Evolutionary conservation across 352 stramenopile species (phyloP), one percentile per base, ranked within the genome.

Genomic region (Pythium dissotocum): DNA sequence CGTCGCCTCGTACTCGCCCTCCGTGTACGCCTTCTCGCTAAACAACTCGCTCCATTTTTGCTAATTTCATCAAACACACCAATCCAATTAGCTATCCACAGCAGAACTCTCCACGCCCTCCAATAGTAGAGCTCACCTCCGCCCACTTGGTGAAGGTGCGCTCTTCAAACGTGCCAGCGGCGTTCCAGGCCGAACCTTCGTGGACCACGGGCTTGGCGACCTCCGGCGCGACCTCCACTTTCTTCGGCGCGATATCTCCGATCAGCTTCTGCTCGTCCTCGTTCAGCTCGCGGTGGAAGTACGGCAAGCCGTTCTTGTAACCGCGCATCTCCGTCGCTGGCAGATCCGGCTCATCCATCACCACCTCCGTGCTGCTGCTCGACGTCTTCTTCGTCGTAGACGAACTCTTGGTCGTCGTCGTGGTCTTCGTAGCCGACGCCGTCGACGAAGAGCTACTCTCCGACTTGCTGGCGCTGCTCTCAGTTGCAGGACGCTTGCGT

Each of bases 251-350:
- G 67, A 95, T 98, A 76, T 99, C 98, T 61, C 98, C 97, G 64
- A 98, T 98, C 74, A 99, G 91, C 49, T 76, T 83, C 72, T 98
- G 98, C 40, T 97, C 94, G 65, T 99, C 88, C 71, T 98, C 95
- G 10, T 90, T 96, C 38, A 99, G 77, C 75, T 99, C 97, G 65
- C 97, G 94, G 76, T 99, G 97, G 79, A 99, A 99, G 71, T 98
- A 99, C 28, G 87, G 87, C 54, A 93, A 33, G 0, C 87, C 87
- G 61, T 95, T 93, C 81, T 93, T 93, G 76, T 95, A 95, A 24
- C 87, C 87, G 26, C 80, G 78, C 66, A 90, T 75, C 26, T 93
- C 71, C 6, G 62, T 49, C 16, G 73, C 42, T 8, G 82, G 79
- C 26, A 93, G 54, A 33, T 93, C 85, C 8, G 82, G 71, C 30